Percentiles rank a stretch among this genome's conserved stretches.
phyloP scores from a whole-genome alignment of 2,329 filamentous ascomycete species.

The Venturia carpophila region DNA sequence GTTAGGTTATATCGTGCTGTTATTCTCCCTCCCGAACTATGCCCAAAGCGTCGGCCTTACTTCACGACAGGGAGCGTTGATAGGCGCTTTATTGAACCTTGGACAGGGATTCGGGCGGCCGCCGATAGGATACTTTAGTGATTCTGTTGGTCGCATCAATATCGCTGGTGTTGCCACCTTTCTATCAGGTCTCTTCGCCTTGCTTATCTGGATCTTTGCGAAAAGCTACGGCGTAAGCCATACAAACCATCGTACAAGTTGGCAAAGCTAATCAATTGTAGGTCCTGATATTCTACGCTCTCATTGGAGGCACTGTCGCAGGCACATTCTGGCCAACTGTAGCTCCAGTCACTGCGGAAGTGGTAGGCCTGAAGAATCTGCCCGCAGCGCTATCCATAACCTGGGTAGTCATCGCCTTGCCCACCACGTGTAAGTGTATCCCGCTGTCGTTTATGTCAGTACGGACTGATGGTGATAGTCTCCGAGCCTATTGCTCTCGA shows the following conservation, averaged over 20 bases:
- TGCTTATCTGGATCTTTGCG: slow-evolving; percentile 68
- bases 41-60: slow-evolving; percentile 59
- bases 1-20: slow-evolving; percentile 66
- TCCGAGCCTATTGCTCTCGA: slow-evolving; percentile 49
- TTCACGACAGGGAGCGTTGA: slow-evolving; percentile 58
- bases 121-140: slow-evolving; percentile 63
- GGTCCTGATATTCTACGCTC: slow-evolving; percentile 60
- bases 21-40: slow-evolving; percentile 70
- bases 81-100: slow-evolving; percentile 66
- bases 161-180: slow-evolving; percentile 60
- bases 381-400: slow-evolving; percentile 62
- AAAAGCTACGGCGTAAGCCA: slow-evolving; percentile 48
- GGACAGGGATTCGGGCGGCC: slow-evolving; percentile 61
- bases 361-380: slow-evolving; percentile 61
- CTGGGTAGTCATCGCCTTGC: slow-evolving; percentile 64
- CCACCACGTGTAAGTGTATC: slow-evolving; percentile 50
- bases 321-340: slow-evolving; percentile 48
- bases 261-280: background rate
- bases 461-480: slow-evolving; percentile 28
- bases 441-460: background rate
- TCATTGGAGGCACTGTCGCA: slow-evolving; percentile 58
- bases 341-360: slow-evolving; percentile 62
- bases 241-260: background rate
- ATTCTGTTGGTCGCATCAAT: slow-evolving; percentile 63
- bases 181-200: slow-evolving; percentile 53